Base-by-base conservation (phyloP, 2,329 filamentous ascomycete genomes). In the Epichloe coenophiala region DNA sequence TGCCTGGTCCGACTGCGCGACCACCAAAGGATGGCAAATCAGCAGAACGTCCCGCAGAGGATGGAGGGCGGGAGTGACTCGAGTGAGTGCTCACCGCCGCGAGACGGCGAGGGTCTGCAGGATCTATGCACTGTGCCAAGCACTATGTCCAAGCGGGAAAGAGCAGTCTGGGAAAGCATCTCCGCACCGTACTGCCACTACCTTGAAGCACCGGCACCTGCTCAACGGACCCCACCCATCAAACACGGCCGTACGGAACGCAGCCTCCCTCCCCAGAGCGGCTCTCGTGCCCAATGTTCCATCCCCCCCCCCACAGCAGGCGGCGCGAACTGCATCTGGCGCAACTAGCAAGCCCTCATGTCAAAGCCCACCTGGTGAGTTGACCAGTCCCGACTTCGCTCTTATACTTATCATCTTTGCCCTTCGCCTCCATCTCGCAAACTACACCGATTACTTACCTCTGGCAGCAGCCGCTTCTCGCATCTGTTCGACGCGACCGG, bases 21-120 rank as follows among this genome's bases (percentile, higher is more conserved):
- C 27, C 27, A 27, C 27, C 27, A 27, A 27, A 27, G 27, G 7
- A 27, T 27, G 27, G 27, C 27, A 8, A 27, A 27, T 27, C 7
- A 8, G 23, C 23, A 27, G 23, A 7, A 27, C 23, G 23, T 27
- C 23, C 23, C 7, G 23, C 23, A 27, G 23, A 27, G 23, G 23
- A 40, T 38, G 36, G 35, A 23, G 8, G 8, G 9, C 11, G 36
- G 15, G 17, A 17, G 17, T 17, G 17, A 17, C 17, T 17, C 17
- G 17, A 17, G 17, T 17, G 23, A n/a, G 37, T 48, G 38, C 39
- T 48, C 47, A 48, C 47, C 47, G 47, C 47, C 21, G 46, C 38
- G 11, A 31, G 37, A 21, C 11, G 27, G 27, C 27, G 27, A 31
- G 17, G 27, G 8, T 31, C 27, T 9, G 27, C 8, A 31, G 8